Conservation (phyloP, 306 rosid genomes). For the Prunus mira region DNA sequence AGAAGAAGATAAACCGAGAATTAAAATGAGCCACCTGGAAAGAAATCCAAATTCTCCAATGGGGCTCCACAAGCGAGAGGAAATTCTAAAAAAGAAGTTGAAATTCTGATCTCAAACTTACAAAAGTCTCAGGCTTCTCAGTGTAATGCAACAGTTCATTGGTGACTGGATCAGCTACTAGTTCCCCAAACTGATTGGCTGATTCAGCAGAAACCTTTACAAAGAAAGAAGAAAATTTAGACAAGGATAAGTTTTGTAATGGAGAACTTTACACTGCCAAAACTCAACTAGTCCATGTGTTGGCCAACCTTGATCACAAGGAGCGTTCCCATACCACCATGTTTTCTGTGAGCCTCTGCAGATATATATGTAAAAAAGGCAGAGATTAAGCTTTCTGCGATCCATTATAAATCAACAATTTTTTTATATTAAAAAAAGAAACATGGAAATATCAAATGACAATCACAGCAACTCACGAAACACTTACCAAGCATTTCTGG, state of each 20-base stretch:
- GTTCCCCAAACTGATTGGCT: constrained; percentile 83
- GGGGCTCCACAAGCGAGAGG: not conserved
- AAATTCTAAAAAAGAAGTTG: not conserved
- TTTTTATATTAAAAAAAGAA: not conserved
- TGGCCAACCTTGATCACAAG: constrained; percentile 78
- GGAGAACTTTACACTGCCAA: constrained; percentile 6
- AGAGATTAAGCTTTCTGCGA: constrained; percentile 15
- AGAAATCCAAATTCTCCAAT: constrained; percentile 3
- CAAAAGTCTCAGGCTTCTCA: constrained; percentile 96
- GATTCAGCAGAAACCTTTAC: constrained; percentile 85
- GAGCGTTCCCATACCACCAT: constrained; percentile 94
- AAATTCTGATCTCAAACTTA: constrained; percentile 30
- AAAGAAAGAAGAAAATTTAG: constrained; percentile 12
- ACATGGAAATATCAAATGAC: constrained; percentile 9
- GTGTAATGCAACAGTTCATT: constrained; percentile 93
- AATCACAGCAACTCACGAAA: constrained; percentile 18
- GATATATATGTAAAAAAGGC: constrained; percentile 10
- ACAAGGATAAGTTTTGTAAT: not conserved
- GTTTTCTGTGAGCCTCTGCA: constrained; percentile 78
- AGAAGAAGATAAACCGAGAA: not conserved
- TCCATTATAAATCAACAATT: constrained; percentile 11
- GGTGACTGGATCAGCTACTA: constrained; percentile 84
- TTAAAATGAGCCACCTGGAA: not conserved
- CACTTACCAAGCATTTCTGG: constrained; percentile 84
- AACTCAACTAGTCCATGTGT: not conserved